Base-by-base conservation (phyloP, 257 asterid species). In the Henckelia pumila region DNA sequence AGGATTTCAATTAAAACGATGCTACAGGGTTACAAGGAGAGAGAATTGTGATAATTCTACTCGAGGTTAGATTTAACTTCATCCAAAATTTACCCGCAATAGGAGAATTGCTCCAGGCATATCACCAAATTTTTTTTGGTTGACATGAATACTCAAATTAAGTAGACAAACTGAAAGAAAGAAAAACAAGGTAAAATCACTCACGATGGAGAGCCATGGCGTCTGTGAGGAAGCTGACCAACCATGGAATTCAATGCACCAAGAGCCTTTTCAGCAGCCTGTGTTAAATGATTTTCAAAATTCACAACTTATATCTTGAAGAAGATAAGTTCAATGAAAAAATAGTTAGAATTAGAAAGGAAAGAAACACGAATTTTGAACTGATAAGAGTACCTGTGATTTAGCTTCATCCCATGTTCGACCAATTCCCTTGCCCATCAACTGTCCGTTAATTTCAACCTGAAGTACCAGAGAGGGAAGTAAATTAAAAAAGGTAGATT, bases 221-320 rank as follows among this genome's bases (percentile, higher is more conserved):
- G 95, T 78, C 84, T 81, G 76, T 84, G 83, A 72, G 96, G 73
- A 71, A 74, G 76, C 71, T 76, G 91, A 70, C 83, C 86, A 7
- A 75, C 79, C 83, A 71, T 86, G 75, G 95, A 75, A 73, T 82
- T 84, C 81, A 94, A 73, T 75, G 88, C 78, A 63, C 78, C 90
- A 71, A 91, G 88, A 73, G 99, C 99, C 73, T 79, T 84, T 62
- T 88, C 99, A 74, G 98, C 95, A 79, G 99, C 99, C 99, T 91
- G 76, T 58, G 59, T 59, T 56, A 59, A 59, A 61, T 14, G 59
- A 17, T 59, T 53, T 77, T 63, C 24, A 56, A 52, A 60, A 65
- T 20, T 29, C 19, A 16, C 53, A 32, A 24, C 33, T 19, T 33
- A 8, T 21, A 44, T 25, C 23, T 68, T 37, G 13, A 50, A 69